Conservation (phyloP, 306 rosid species). For the Corylus americana region DNA sequence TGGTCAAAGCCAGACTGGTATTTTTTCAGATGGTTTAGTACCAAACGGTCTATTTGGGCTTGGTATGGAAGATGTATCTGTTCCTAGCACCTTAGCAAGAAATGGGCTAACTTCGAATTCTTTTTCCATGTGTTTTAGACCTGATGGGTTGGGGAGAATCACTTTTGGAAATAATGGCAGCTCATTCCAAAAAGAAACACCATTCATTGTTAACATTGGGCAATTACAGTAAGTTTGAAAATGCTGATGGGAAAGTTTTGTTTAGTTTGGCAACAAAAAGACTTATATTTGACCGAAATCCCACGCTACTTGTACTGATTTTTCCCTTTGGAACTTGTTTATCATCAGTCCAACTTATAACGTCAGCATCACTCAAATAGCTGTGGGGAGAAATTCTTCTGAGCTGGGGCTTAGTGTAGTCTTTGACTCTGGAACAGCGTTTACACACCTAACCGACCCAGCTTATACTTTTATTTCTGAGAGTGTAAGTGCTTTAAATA, state of each 20-base stretch:
- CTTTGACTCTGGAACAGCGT: constrained; percentile 86
- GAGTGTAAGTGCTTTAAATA: constrained; percentile 47
- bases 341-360: constrained; percentile 65
- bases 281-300: constrained; percentile 9
- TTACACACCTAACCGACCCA: constrained; percentile 70
- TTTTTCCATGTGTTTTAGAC: constrained; percentile 88
- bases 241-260: too few species aligned
- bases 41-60: constrained; percentile 88
- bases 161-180: constrained; percentile 77
- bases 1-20: constrained; percentile 75
- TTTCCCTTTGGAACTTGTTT: constrained; percentile 19
- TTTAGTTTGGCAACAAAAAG: too few species aligned
- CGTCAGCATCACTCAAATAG: constrained; percentile 67
- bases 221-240: constrained; percentile 45
- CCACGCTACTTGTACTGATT: constrained; percentile 21
- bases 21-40: constrained; percentile 58
- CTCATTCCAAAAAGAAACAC: constrained; percentile 63
- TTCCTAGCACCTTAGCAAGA: constrained; percentile 78
- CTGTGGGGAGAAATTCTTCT: constrained; percentile 38
- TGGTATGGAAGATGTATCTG: constrained; percentile 59
- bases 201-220: constrained; percentile 40
- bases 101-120: constrained; percentile 63
- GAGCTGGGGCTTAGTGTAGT: constrained; percentile 59
- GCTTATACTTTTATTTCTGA: constrained; percentile 58
- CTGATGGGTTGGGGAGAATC: constrained; percentile 71